Conservation (phyloP, 352 stramenopile species). For the Nothophytophthora sp. region DNA sequence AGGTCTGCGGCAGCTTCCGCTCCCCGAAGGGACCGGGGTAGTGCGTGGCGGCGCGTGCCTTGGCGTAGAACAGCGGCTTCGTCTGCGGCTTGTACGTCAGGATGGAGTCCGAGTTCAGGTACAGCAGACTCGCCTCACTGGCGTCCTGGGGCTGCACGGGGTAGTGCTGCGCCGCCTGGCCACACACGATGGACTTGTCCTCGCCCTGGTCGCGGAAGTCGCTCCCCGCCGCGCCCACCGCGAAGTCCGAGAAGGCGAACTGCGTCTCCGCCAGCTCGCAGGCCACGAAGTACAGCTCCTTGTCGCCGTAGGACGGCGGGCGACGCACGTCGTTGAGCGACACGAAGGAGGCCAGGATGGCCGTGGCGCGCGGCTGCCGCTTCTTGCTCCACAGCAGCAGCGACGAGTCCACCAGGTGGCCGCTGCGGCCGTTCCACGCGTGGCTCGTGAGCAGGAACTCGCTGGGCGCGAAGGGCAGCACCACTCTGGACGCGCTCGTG, state of each 20-base stretch:
- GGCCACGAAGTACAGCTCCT: conserved; percentile 59
- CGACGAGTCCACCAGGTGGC: conserved; percentile 65
- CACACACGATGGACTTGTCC: conserved; percentile 39
- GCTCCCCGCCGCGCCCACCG: conserved; percentile 36
- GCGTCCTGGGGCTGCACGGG: conserved; percentile 17
- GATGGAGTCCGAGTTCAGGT: conserved; percentile 53
- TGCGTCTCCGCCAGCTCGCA: conserved; percentile 55
- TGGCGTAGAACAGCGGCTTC: conserved; percentile 31
- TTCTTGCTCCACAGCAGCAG: conserved; percentile 61
- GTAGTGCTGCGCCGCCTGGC: conserved; percentile 45
- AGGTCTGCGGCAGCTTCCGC: conserved; percentile 33
- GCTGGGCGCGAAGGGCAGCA: conserved; percentile 35
- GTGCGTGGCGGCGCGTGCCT: conserved; percentile 24
- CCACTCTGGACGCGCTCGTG: conserved; percentile 9
- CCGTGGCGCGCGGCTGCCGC: conserved; percentile 46
- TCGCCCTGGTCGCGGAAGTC: conserved; percentile 26
- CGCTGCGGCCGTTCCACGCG: conserved; percentile 47
- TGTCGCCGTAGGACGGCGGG: conserved; percentile 48
- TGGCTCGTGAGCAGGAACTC: conserved; percentile 44
- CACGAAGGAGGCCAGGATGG: conserved; percentile 46
- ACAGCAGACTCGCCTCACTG: conserved; percentile 27
- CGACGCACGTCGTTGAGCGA: conserved; percentile 25
- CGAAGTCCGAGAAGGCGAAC: conserved; percentile 54
- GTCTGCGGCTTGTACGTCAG: conserved; percentile 31
- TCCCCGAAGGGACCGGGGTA: conserved; percentile 40